Conservation (phyloP, 75 land plant species). For the Adiantum capillusveneris region DNA sequence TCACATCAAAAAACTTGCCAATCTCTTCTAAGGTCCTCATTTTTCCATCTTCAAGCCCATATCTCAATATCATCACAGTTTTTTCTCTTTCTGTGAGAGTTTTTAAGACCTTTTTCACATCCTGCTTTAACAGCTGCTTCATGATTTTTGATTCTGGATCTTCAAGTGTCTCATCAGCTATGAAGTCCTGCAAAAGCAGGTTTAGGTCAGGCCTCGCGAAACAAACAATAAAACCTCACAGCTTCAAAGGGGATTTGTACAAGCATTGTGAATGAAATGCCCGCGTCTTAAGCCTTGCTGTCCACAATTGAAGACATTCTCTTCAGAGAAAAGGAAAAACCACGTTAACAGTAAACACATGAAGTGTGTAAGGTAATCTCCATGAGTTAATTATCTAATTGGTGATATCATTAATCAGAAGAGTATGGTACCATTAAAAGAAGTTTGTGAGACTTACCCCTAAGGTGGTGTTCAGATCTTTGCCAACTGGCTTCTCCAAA, state of each 20-base stretch:
- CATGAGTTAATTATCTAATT: too few species aligned
- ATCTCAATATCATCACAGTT: slow-evolving; percentile 50
- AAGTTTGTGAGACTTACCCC: slow-evolving; percentile 14
- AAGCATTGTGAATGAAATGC: too few species aligned
- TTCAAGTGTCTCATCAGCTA: slow-evolving; percentile 34
- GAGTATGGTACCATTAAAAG: too few species aligned
- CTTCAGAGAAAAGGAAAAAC: too few species aligned
- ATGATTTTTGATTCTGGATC: slow-evolving; percentile 31
- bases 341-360: too few species aligned
- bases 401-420: too few species aligned
- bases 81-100: slow-evolving; percentile 47
- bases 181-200: slow-evolving; percentile 61
- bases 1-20: slow-evolving; percentile 36
- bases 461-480: slow-evolving; percentile 11
- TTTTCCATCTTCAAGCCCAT: slow-evolving; percentile 48
- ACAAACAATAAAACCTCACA: too few species aligned
- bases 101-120: slow-evolving; percentile 31
- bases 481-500: slow-evolving; percentile 24
- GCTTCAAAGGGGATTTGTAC: too few species aligned
- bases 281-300: too few species aligned
- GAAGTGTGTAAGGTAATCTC: too few species aligned
- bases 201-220: too few species aligned
- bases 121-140: slow-evolving; percentile 37
- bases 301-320: too few species aligned
- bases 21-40: slow-evolving; percentile 58